Base-by-base conservation (phyloP, 2,329 filamentous ascomycete species). In the Nigrospora oryzae region DNA sequence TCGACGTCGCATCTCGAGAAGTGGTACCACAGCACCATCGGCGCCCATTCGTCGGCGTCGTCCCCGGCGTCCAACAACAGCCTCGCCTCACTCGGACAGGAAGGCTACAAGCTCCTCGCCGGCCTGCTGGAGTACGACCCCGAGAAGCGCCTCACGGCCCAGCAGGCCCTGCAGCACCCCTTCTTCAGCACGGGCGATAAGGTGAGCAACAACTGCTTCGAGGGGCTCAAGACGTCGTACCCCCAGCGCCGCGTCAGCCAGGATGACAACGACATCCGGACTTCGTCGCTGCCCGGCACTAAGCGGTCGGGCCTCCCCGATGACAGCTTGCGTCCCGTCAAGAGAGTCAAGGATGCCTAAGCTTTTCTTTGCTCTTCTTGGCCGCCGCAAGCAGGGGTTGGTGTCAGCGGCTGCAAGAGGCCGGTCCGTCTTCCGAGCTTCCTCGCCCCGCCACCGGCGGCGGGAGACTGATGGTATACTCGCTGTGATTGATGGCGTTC, bases 231-330 rank as follows among this genome's bases (percentile, higher is more conserved):
- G 64, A 81, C 81, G 50, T 88, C 93, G 57, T 98, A 98, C 63
- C 93, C 93, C 0, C 83, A 89, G 58, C 77, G 93, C 8, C 79
- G 91, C 40, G 90, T 98, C 36, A 95, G 86, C 55, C 84, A 94
- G 56, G 93, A 98, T 58, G 89, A 96, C 61, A 95, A 95, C 56
- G 93, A 97, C 63, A 96, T 97, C 46, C 75, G 88, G n/a, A 90
- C 87, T 1, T 83, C 84, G 37, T 95, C 89, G 62, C 65, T 96
- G 33, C 89, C 91, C 1, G 93, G 91, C 0, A 95, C 90, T 0
- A 97, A 97, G 69, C 74, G 90, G 48, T 91, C 85, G 51, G 91
- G 86, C 0, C 60, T 95, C 36, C 86, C 85, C 0, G 91, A 97
- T 58, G 91, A 96, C 43, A 70, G 70, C 15, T 59, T 94, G n/a